phyloP scores from a whole-genome alignment of 805 yeast genomes.

The Candida silvicultrix region DNA sequence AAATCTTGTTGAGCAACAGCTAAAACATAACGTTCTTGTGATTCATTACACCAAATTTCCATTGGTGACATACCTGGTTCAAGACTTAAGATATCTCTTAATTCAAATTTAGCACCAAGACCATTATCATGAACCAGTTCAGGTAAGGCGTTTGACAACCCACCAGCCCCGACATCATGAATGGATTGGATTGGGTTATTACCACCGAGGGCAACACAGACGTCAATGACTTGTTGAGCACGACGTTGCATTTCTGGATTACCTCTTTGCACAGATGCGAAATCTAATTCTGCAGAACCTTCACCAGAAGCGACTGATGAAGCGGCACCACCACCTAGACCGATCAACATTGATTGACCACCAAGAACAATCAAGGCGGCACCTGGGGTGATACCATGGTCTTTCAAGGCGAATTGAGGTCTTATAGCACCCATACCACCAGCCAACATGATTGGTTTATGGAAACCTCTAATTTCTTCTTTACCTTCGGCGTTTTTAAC shows the following conservation, averaged over 20 bases:
- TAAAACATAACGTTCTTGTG: conserved; percentile 95
- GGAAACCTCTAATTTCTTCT: conserved; percentile 87
- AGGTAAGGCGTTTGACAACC: conserved; percentile 93
- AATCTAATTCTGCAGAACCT: conserved; percentile 93
- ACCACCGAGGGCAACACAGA: conserved; percentile 79
- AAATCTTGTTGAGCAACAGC: conserved; percentile 83
- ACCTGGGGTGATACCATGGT: conserved; percentile 85
- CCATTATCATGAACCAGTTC: conserved; percentile 97
- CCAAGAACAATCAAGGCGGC: conserved; percentile 89
- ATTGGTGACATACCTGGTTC: conserved; percentile 99
- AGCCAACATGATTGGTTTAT: conserved; percentile 98
- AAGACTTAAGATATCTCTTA: conserved; percentile 81
- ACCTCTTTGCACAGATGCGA: conserved; percentile 98
- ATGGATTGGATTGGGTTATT: conserved; percentile 84
- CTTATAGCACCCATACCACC: conserved; percentile 98
- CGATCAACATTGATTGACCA: conserved; percentile 96
- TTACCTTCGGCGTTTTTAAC: conserved; percentile 58
- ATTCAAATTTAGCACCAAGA: conserved; percentile 88
- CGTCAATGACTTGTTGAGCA: conserved; percentile 95
- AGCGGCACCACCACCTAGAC: conserved; percentile 99
- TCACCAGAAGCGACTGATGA: conserved; percentile 95
- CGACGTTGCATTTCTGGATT: conserved; percentile 99
- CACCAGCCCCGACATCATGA: conserved; percentile 99
- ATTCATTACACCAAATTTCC: conserved; percentile 99
- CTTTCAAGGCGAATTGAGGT: conserved; percentile 86